Evolutionary conservation across 2,329 filamentous ascomycete species (phyloP).

Genomic region (Fusarium tuaranense): DNA sequence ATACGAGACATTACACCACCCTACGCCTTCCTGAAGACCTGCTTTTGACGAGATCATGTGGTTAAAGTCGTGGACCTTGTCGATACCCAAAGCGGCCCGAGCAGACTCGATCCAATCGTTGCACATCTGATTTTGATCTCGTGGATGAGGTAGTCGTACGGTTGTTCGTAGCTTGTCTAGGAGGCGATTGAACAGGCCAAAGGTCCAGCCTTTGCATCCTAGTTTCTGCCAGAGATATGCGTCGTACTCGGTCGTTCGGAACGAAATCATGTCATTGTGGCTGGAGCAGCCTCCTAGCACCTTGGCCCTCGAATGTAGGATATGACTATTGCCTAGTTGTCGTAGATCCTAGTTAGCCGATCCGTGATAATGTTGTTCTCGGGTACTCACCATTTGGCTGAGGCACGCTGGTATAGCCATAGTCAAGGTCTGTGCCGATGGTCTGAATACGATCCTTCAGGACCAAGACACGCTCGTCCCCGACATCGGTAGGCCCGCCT

Average conservation of each 20-base stretch:
- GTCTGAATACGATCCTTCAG: conserved; percentile 84
- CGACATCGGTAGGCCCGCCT: conserved; percentile 79
- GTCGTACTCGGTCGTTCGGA: conserved; percentile 85
- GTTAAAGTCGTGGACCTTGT: background rate
- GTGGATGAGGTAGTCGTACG: background rate
- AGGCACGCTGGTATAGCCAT: conserved; percentile 71
- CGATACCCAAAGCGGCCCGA: background rate
- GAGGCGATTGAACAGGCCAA: conserved; percentile 79
- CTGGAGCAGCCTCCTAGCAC: conserved; percentile 88
- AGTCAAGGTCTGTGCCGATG: conserved; percentile 83
- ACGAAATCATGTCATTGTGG: conserved; percentile 87
- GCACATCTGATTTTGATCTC: background rate
- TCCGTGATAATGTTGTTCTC: background rate
- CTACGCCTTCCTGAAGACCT: background rate
- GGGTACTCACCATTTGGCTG: conserved; percentile 54
- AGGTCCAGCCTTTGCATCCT: conserved; percentile 82
- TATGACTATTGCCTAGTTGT: conserved; percentile 78
- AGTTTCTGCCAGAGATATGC: conserved; percentile 79
- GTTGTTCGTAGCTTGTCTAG: conserved; percentile 73
- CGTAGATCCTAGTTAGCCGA: background rate
- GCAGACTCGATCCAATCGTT: background rate
- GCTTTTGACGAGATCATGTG: background rate
- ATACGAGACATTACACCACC: conserved; percentile 6
- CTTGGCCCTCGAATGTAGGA: conserved; percentile 85
- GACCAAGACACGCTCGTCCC: conserved; percentile 82